phyloP scores from a whole-genome alignment of 768 basidiomycete species.

The Tephrocybe sp. region DNA sequence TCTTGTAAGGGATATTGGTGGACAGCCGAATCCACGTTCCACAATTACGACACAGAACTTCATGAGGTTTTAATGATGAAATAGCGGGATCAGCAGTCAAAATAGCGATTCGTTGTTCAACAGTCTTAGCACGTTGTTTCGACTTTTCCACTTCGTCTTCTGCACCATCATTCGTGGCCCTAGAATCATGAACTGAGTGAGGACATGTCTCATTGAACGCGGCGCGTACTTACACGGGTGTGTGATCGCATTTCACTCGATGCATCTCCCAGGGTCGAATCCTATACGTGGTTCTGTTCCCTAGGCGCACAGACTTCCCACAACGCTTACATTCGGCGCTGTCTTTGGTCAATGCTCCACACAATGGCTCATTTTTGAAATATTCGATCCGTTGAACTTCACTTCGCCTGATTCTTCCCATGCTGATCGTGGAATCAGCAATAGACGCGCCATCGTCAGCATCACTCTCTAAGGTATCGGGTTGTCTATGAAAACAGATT shows the following conservation, averaged over 20 bases:
- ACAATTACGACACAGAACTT: slow-evolving; percentile 60
- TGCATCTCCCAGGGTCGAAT: slow-evolving; percentile 65
- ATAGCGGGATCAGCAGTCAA: slow-evolving; percentile 54
- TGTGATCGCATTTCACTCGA: slow-evolving; percentile 50
- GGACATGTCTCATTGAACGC: too few relatives aligned
- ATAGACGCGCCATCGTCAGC: slow-evolving; percentile 50
- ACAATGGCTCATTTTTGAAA: slow-evolving; percentile 60
- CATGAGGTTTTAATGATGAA: slow-evolving; percentile 47
- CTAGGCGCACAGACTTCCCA: slow-evolving; percentile 53
- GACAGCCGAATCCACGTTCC: slow-evolving; percentile 61
- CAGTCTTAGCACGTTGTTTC: slow-evolving; percentile 24
- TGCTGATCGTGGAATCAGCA: slow-evolving; percentile 48
- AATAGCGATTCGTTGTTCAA: slow-evolving; percentile 46
- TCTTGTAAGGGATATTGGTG: slow-evolving; percentile 36
- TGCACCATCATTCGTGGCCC: slow-evolving; percentile 20
- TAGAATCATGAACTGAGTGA: background rate
- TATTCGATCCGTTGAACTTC: slow-evolving; percentile 64
- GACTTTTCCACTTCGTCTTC: slow-evolving; percentile 10
- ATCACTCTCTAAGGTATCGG: slow-evolving; percentile 34
- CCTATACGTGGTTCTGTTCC: slow-evolving; percentile 51
- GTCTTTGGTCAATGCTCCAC: slow-evolving; percentile 53
- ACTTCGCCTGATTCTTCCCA: slow-evolving; percentile 45
- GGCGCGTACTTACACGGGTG: slow-evolving; percentile 23
- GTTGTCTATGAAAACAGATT: slow-evolving; percentile 17
- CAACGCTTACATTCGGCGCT: slow-evolving; percentile 60